phyloP scores from a whole-genome alignment of 2,329 filamentous ascomycete genomes.

The Curvularia sp. region DNA sequence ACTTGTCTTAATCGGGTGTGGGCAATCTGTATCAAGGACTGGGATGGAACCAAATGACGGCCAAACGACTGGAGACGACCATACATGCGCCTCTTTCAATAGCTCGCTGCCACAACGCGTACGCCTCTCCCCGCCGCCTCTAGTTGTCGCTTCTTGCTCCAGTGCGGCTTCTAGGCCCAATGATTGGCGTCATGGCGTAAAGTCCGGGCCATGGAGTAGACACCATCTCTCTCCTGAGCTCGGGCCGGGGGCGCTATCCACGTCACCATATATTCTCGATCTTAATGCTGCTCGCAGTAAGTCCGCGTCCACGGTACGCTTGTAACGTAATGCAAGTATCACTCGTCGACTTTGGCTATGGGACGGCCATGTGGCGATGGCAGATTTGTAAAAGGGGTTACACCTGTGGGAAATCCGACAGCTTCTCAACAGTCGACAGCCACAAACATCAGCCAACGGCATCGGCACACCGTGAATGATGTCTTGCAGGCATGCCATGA shows the following conservation, averaged over 20 bases:
- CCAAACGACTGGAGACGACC: constrained; percentile 9
- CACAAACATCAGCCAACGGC: neutral
- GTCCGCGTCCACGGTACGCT: neutral
- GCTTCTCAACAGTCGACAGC: neutral
- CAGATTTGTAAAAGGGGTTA: neutral
- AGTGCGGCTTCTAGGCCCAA: constrained; percentile 9
- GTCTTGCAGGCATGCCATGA: constrained; percentile 9
- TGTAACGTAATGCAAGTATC: constrained; percentile 5
- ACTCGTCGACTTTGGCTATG: neutral
- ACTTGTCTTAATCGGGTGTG: neutral
- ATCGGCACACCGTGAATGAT: constrained; percentile 1
- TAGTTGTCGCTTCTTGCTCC: neutral
- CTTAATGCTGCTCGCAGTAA: constrained; percentile 10
- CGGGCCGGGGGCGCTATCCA: constrained; percentile 26
- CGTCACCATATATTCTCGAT: constrained; percentile 25
- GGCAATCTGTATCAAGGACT: constrained; percentile 3
- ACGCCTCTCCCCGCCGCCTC: neutral
- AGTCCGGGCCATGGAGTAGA: constrained; percentile 14
- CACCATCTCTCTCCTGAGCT: constrained; percentile 27
- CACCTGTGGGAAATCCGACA: neutral
- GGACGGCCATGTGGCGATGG: constrained; percentile 10
- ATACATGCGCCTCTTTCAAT: neutral
- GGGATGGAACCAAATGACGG: neutral
- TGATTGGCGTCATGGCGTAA: constrained; percentile 18
- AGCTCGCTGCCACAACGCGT: neutral